phyloP scores from a whole-genome alignment of 148 eudicot genomes.

The Camellia granthamiana region DNA sequence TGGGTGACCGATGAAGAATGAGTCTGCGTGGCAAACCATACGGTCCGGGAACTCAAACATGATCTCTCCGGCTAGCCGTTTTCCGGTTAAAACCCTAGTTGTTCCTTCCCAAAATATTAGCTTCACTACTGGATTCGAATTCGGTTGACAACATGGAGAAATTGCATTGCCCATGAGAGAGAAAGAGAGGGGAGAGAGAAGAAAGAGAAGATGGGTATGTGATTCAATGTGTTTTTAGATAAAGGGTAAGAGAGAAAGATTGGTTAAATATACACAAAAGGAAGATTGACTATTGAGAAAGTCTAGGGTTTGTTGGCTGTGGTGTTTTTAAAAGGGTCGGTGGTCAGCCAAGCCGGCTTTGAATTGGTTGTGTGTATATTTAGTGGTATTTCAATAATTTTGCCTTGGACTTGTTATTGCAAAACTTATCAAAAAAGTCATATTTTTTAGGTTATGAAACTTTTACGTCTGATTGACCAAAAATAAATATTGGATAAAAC shows the following conservation, averaged over 20 bases:
- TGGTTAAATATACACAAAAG: too few species aligned
- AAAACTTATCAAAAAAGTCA: too few species aligned
- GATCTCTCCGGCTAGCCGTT: slow-evolving; percentile 64
- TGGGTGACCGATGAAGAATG: slow-evolving; percentile 73
- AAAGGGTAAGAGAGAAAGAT: not conserved
- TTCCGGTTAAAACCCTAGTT: slow-evolving; percentile 39
- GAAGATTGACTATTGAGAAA: too few species aligned
- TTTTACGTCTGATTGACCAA: too few species aligned
- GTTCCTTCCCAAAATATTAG: slow-evolving; percentile 61
- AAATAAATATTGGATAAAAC: too few species aligned
- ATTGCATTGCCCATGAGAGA: slow-evolving; percentile 28
- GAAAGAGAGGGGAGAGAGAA: not conserved
- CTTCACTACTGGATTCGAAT: slow-evolving; percentile 26
- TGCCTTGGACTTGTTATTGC: too few species aligned
- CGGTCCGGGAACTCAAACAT: slow-evolving; percentile 89
- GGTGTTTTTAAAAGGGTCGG: too few species aligned
- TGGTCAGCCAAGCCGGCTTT: too few species aligned
- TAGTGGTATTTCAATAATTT: too few species aligned
- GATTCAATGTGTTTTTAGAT: not conserved
- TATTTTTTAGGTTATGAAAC: too few species aligned
- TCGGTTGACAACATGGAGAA: slow-evolving; percentile 14
- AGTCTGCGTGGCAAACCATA: slow-evolving; percentile 75
- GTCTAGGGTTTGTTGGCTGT: too few species aligned
- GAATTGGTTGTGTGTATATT: too few species aligned
- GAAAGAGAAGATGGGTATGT: slow-evolving; percentile 13